Base-by-base conservation (phyloP, 331 rosid genomes). In the Rhamnella rubrinervis region DNA sequence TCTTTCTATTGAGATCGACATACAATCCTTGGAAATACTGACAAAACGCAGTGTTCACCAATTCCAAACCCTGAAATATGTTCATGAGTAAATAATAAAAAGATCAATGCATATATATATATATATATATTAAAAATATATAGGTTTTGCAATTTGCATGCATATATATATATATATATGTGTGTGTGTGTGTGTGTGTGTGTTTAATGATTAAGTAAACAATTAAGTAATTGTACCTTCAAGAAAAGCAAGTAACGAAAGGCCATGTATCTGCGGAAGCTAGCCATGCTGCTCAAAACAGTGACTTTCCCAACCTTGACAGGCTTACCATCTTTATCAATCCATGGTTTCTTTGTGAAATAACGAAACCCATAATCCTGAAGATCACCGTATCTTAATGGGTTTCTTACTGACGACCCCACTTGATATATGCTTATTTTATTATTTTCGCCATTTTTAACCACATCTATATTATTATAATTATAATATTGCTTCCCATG, bases 371-470 rank as follows among this genome's bases (percentile, higher is more conserved):
- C 7, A 2, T n/a, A 82, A 0, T 85, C 90, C 5, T 59, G 62
- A 4, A 93, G 72, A 47, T 71, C 37, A 0, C 0, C 0, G 75
- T 88, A 81, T 61, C 7, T 81, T 1, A 85, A 0, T 0, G 97
- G 90, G 58, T 90, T 90, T 66, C 78, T 71, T 41, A 75, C 62
- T 7, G 98, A 93, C 44, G 98, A 88, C 9, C 97, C 92, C 40
- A 93, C 85, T 1, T 93, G 97, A 21, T 93, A 93, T 37, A 93
- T 90, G 16, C 57, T 49, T 10, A 7, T 60, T 0, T 71, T 70
- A 60, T 46, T 44, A 3, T 44, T 11, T 14, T 44, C 13, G 8
- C 13, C 11, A 11, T 8, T 7, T 1, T 11, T 40, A 11, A 7
- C 13, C 9, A 7, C 47, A 40, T 11, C 47, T 40, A 8, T 31